Conservation (phyloP, 1,284 basidiomycete species). For the Cryptococcus depauperatus region DNA sequence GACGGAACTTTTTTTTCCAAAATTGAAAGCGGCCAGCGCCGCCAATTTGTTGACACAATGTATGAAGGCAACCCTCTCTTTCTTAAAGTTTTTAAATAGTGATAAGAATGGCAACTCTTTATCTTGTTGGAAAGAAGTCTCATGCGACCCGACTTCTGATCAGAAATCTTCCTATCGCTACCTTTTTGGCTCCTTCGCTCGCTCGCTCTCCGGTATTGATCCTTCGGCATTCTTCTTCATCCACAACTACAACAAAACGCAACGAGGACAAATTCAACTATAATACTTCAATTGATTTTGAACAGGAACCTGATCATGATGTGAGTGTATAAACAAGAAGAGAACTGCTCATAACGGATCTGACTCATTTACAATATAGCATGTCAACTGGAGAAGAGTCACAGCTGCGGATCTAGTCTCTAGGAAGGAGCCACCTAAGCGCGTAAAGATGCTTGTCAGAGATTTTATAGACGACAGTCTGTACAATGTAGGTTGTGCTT, state of each 20-base stretch:
- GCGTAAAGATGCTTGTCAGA: slow-evolving; percentile 86
- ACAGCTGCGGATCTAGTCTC: slow-evolving; percentile 64
- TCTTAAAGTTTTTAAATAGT: too few relatives aligned
- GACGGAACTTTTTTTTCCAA: too few relatives aligned
- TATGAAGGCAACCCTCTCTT: too few relatives aligned
- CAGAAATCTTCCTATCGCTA: too few relatives aligned
- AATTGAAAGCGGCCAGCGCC: too few relatives aligned
- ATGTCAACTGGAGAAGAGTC: slow-evolving; percentile 56
- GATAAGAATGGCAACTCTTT: too few relatives aligned
- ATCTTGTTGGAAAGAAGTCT: too few relatives aligned
- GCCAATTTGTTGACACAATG: too few relatives aligned
- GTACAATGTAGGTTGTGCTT: slow-evolving; percentile 59
- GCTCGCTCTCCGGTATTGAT: slow-evolving; percentile 2
- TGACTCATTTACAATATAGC: slow-evolving; percentile 12
- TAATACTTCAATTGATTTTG: slow-evolving; percentile 39
- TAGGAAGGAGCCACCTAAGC: slow-evolving; percentile 59
- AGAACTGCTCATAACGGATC: too few relatives aligned
- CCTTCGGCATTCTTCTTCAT: slow-evolving; percentile 5
- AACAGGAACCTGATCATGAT: slow-evolving; percentile 36
- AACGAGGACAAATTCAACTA: slow-evolving; percentile 34
- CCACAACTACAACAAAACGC: neutral
- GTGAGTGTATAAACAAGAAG: slow-evolving; percentile 25
- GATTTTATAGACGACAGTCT: slow-evolving; percentile 96
- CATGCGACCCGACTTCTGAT: too few relatives aligned
- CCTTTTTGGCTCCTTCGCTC: neutral